Evolutionary conservation across 495 filamentous ascomycete genomes (phyloP), one percentile per base, ranked within the genome.

Genomic region (Friedmanniomyces endolithicus): DNA sequence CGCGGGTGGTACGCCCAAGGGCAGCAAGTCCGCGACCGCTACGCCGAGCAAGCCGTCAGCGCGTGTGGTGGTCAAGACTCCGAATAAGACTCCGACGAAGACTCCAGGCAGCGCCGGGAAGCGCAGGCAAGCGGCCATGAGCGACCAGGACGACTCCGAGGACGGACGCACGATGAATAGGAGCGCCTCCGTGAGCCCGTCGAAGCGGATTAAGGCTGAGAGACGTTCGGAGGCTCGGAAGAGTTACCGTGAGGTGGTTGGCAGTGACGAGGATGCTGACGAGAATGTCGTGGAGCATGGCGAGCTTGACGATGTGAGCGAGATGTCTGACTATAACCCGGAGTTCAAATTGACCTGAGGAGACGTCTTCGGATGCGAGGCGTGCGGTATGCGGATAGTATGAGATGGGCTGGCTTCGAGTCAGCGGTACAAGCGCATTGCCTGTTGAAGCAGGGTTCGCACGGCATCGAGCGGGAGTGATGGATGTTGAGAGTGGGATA

Each of bases 71-170:
- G 4, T 31, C 27, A 31, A 31, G 9, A 31, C 27, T 31, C 27
- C 27, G 27, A 31, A 31, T 3, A 31, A 52, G 34, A 39, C 31
- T n/a, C 11, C 49, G 4, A 52, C 31, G 3, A 41, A 19, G 14
- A 35, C 29, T 4, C n/a, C 47, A 6, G 23, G 47, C 14, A 50
- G 40, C 4, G 14, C 41, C 14, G 20, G n/a, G 2, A 55, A 17
- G 33, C 33, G 37, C 35, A 44, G 19, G 19, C 46, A 14, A 6
- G 19, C 6, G n/a, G 17, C 2, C 19, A 49, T 49, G 45, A 56
- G 35, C 47, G 53, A 56, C 8, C 52, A 60, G 17, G 57, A 60
- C 44, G 53, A 53, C 19, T 37, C 50, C 11, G 52, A 50, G 17
- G 20, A n/a, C n/a, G 58, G 57, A 31, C 20, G 8, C 11, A 27